Base-by-base conservation (phyloP, 2,329 filamentous ascomycete species). In the Blastomyces silverae region DNA sequence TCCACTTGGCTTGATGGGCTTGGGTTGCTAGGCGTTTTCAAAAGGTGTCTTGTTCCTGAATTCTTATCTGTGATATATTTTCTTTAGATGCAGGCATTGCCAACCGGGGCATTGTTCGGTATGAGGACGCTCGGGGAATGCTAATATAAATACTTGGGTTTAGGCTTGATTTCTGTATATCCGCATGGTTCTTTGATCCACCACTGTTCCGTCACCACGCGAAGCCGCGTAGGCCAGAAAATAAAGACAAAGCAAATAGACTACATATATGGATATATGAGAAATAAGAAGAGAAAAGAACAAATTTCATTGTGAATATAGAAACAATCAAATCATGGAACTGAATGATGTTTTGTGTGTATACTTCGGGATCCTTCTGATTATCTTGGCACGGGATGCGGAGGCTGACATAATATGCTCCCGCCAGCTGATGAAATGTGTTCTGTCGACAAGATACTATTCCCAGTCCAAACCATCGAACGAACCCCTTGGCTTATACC, bases 401-500 rank as follows among this genome's bases (percentile, higher is more conserved):
- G 46, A 22, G n/a, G 56, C 56, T 58, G 56, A 58, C 34, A 28
- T 58, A 58, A 58, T 22, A 56, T 31, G 2, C 20, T 25, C n/a
- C 25, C 22, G 10, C 50, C 28, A 3, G 8, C 20, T 31, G 10
- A 20, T 34, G 31, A 56, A 34, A 37, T 37, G 53, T 56, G 53
- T 56, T 37, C 53, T 28, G 50, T 53, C 25, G 22, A 13, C 2
- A 7, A 34, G 17, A 22, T 28, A 34, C 31, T 34, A 10, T 4
- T 10, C 48, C n/a, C 25, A 22, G 10, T 31, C 6, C 11, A 11
- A 17, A 31, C 22, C 44, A 22, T 50, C n/a, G 46, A 7, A 50
- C n/a, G 46, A 7, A 50, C 46, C n/a, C 52, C 5, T 55, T 20
- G 52, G 25, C n/a, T 25, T 53, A 28, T 53, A 53, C 15, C n/a